Evolutionary conservation across 2,329 filamentous ascomycete species (phyloP), one percentile per base, ranked within the genome.

Genomic region (Fusarium staphyleae): DNA sequence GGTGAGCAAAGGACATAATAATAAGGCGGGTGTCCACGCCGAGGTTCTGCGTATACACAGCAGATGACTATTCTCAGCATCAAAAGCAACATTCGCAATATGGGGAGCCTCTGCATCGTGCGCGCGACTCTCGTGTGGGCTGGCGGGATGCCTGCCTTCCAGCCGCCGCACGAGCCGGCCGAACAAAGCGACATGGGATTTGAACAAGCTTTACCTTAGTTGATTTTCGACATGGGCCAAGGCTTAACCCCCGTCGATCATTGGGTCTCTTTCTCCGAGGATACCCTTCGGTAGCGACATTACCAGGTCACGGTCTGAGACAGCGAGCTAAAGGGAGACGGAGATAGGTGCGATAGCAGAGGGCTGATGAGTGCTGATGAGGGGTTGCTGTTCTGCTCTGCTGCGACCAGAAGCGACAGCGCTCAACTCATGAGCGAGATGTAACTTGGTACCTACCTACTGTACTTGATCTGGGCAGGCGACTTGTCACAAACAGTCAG

Each of bases 181-280:
- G 48, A 33, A 22, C n/a, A 29, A 48, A 41, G 33, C 15, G 40
- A 36, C 41, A 46, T 41, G 48, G 39, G 52, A 39, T 32, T 24
- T 28, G 44, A 53, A 50, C 57, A 58, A 54, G 53, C 48, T 58
- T 61, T 62, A 41, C 30, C 46, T 57, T 55, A 52, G 34, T 19
- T 32, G 52, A 35, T 44, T 55, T 62, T 37, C 43, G 29, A 16
- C 51, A 34, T 42, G 34, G 34, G 28, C 26, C 15, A 18, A 39
- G 30, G 32, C 24, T 11, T 35, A 36, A 40, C 10, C 40, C 16
- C 19, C 34, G 57, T 48, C 53, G 48, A 61, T 62, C 57, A 50
- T 47, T 30, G 28, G 34, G 32, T 29, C 28, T 52, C 45, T 34
- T 40, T 16, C 19, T 22, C 4, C 19, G 6, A 22, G n/a, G n/a